phyloP scores from a whole-genome alignment of 2,329 filamentous ascomycete species.

The Scedosporium apiospermum region DNA sequence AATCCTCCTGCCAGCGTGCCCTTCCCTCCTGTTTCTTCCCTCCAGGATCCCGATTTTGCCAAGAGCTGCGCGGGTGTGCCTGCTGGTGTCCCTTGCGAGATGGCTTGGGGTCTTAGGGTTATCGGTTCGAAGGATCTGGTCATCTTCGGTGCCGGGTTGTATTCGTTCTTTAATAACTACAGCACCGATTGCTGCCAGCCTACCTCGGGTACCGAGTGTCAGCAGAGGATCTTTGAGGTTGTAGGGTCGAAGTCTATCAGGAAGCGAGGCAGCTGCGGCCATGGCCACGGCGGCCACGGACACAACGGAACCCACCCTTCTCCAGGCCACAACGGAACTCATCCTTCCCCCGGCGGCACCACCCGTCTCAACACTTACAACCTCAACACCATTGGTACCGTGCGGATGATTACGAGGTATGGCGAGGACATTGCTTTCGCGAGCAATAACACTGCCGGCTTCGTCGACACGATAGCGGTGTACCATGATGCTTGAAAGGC shows the following conservation, averaged over 20 bases:
- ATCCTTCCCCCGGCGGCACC: not conserved
- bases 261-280: constrained; percentile 15
- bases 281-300: constrained; percentile 16
- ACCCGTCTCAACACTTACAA: constrained; percentile 25
- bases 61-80: constrained; percentile 29
- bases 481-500: constrained; percentile 2
- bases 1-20: constrained; percentile 49
- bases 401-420: constrained; percentile 28
- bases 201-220: constrained; percentile 31
- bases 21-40: constrained; percentile 34
- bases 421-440: constrained; percentile 24
- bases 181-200: constrained; percentile 35
- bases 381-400: constrained; percentile 34
- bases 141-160: constrained; percentile 55
- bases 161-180: constrained; percentile 61
- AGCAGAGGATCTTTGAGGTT: constrained; percentile 30
- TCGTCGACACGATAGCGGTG: constrained; percentile 26
- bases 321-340: not conserved
- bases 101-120: constrained; percentile 58
- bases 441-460: constrained; percentile 28
- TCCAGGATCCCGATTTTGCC: constrained; percentile 44
- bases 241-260: constrained; percentile 8
- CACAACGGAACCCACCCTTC: not conserved
- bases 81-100: constrained; percentile 30
- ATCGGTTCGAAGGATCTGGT: constrained; percentile 44